A percentile compares a stretch with the other conserved stretches of the same genome.
Evolutionary conservation across 2,329 filamentous ascomycete species (phyloP).

Genomic region (Fusarium humuli): DNA sequence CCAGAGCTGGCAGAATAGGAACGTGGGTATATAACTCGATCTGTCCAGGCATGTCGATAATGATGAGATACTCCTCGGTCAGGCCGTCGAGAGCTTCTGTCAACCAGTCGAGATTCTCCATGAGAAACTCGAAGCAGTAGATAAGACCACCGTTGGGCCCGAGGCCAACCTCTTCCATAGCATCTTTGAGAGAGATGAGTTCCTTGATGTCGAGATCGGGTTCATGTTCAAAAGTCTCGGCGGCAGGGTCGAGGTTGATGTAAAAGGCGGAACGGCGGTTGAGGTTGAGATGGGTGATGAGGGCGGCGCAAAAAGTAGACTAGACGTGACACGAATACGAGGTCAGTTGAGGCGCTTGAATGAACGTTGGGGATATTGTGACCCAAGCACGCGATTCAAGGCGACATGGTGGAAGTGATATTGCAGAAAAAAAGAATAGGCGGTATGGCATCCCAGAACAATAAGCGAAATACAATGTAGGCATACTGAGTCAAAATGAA

Average conservation of each 20-base stretch:
- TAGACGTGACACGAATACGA: conserved; percentile 49
- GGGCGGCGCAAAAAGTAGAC: conserved; percentile 93
- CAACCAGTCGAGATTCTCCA: conserved; percentile 94
- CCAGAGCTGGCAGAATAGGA: conserved; percentile 86
- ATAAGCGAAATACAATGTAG: conserved; percentile 13
- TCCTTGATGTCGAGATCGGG: conserved; percentile 97
- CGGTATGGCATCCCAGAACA: conserved; percentile 8
- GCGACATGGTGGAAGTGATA: conserved; percentile 22
- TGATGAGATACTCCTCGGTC: conserved; percentile 95
- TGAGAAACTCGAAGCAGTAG: conserved; percentile 95
- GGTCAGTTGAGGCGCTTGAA: conserved; percentile 28
- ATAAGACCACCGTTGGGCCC: conserved; percentile 94
- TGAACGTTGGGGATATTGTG: conserved; percentile 1
- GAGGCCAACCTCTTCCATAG: conserved; percentile 93
- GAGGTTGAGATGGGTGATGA: conserved; percentile 92
- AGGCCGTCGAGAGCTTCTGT: conserved; percentile 85
- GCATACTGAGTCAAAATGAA: conserved; percentile 14
- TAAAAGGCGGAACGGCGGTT: conserved; percentile 96
- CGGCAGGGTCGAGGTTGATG: conserved; percentile 97
- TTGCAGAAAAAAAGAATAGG: conserved; percentile 18
- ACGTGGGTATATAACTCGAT: conserved; percentile 99
- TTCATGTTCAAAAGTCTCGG: conserved; percentile 89
- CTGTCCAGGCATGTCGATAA: conserved; percentile 98
- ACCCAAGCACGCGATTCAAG: conserved; percentile 37
- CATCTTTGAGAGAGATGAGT: conserved; percentile 91